A percentile compares a stretch with the other conserved stretches of the same genome.
These are phyloP conservation scores for Backusella parvicylindrica DNA, from an alignment of 192 early-diverging fungal genomes.

Conservation along the genomic window DNA sequence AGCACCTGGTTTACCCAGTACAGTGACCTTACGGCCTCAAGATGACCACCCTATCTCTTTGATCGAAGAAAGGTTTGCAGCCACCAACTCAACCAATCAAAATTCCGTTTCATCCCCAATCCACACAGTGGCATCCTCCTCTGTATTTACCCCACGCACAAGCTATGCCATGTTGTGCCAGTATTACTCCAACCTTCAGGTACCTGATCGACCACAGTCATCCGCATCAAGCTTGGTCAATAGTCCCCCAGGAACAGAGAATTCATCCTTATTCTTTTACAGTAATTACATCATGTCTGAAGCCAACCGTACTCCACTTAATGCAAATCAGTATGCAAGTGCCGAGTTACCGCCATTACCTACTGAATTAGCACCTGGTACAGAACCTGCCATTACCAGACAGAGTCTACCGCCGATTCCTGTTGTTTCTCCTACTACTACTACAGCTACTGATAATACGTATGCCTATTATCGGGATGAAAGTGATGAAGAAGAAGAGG, in stretches of 20 bases:
- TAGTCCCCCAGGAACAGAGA: neutral
- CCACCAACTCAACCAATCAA: neutral
- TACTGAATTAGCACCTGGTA: neutral
- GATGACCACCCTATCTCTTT: constrained; percentile 2
- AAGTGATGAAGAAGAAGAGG: neutral
- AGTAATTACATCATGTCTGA: neutral
- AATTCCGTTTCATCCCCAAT: constrained; percentile 7
- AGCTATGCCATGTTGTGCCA: neutral
- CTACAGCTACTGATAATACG: neutral
- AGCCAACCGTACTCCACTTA: neutral
- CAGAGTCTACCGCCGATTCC: neutral
- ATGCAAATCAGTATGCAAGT: constrained; percentile 6
- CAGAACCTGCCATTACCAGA: neutral
- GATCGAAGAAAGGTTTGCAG: constrained; percentile 12
- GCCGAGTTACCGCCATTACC: constrained; percentile 23
- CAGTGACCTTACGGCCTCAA: constrained; percentile 9
- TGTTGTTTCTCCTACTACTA: neutral
- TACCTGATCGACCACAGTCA: neutral
- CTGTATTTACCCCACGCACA: constrained; percentile 11
- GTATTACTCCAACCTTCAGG: neutral
- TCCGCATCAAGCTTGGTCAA: neutral
- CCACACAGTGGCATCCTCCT: constrained; percentile 23
- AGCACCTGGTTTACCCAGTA: constrained; percentile 16
- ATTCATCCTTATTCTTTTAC: neutral
- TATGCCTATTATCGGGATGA: constrained; percentile 1